Evolutionary conservation across 257 asterid genomes (phyloP), one percentile per base, ranked within the genome.

Genomic region (Scutellaria baicalensis): DNA sequence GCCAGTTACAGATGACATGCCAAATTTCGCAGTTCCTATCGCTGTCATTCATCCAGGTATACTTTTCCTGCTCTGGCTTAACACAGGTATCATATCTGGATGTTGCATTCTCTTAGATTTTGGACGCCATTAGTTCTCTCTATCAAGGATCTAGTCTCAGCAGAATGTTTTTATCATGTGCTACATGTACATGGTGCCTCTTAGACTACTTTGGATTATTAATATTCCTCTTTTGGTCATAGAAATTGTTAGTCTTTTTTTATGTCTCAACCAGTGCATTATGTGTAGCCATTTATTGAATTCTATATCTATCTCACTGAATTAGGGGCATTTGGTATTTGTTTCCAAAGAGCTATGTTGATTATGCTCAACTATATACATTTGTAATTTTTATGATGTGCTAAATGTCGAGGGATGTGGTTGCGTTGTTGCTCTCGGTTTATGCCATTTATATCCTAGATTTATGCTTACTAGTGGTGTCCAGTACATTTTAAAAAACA

Each of bases 31-130:
- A 39, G 82, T 69, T 77, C 90, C 89, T 67, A 5, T 69, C 65
- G 80, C 82, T 57, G 81, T 75, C 62, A 60, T 71, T 72, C 74
- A 59, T 74, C 80, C 89, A 79, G 98, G 98, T 90, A 77, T 60
- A 71, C 47, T 50, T 63, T 78, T 56, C 27, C 43, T 44, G 6
- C 44, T 44, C 56, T 76, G 77, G 65, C 61, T 73, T 52, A 35
- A 63, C 44, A 21, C 36, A 17, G 57, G 6, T 51, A 67, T 59
- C 23, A 54, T 69, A 23, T 59, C 60, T 44, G 45, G 39, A 63
- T 54, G 17, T 48, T 57, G 59, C 49, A 5, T 27, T 75, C 69
- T 56, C 47, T 73, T 21, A 42, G 21, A 33, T 40, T 27, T 56
- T 61, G 67, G 68, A 18, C 61, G 65, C 57, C 38, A 10, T 10